A percentile compares a stretch with the other conserved stretches of the same genome.
phyloP scores from a whole-genome alignment of 352 stramenopile species.

The Thraustochytrium striatum region DNA sequence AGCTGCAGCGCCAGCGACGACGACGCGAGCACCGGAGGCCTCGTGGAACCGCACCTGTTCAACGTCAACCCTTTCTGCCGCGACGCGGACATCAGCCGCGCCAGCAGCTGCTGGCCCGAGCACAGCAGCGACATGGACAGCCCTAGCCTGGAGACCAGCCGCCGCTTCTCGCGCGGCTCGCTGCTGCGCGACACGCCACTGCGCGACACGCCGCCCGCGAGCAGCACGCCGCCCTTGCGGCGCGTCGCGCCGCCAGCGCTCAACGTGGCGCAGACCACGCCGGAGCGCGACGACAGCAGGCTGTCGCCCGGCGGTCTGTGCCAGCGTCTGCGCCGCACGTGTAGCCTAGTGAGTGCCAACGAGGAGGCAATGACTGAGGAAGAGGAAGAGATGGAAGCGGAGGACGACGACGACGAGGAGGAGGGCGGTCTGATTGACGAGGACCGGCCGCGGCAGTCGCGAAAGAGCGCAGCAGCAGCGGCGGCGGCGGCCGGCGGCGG shows the following conservation, averaged over 20 bases:
- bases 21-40: no score
- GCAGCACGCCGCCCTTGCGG: not conserved
- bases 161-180: not conserved
- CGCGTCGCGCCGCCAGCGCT: not conserved
- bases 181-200: not conserved
- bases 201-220: not conserved
- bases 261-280: not conserved
- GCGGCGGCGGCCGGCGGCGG: not conserved
- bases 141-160: not conserved
- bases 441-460: not conserved
- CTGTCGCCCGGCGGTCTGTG: not conserved
- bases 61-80: conserved; percentile 6
- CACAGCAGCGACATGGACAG: not conserved
- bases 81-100: not conserved
- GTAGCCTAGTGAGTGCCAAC: not conserved
- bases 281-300: not conserved
- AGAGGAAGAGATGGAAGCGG: not conserved
- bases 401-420: not conserved
- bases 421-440: conserved; percentile 5
- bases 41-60: not conserved
- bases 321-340: not conserved
- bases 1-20: not conserved
- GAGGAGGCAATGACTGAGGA: no score
- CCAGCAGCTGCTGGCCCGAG: not conserved
- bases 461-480: not conserved